Conservation (phyloP, 768 basidiomycete genomes). For the Calocybe cyanea region DNA sequence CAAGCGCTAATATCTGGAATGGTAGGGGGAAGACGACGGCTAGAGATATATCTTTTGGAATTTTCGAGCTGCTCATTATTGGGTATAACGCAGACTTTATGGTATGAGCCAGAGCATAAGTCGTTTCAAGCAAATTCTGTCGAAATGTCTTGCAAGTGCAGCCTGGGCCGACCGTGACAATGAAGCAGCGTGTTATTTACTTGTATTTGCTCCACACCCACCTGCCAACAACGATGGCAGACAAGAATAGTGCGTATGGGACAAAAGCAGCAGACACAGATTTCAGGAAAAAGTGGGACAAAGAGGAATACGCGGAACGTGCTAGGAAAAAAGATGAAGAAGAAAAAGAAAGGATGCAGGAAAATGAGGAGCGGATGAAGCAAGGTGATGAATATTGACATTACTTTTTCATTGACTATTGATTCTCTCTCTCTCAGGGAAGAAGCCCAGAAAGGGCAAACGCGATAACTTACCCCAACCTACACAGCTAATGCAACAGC, state of each 20-base stretch:
- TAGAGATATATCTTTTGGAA: slow-evolving; percentile 33
- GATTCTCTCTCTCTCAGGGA: slow-evolving; percentile 47
- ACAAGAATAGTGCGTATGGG: slow-evolving; percentile 37
- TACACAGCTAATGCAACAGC: slow-evolving; percentile 88
- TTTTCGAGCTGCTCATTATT: slow-evolving; percentile 19
- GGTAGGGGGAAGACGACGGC: slow-evolving; percentile 79
- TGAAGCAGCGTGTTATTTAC: slow-evolving; percentile 12
- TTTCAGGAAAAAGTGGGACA: slow-evolving; percentile 92
- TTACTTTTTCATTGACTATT: slow-evolving; percentile 1
- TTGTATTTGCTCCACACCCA: slow-evolving; percentile 2
- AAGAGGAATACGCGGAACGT: slow-evolving; percentile 82
- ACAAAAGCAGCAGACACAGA: slow-evolving; percentile 61
- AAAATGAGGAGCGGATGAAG: slow-evolving; percentile 80
- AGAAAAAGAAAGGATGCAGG: slow-evolving; percentile 77
- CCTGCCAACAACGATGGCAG: slow-evolving; percentile 25
- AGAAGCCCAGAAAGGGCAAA: slow-evolving; percentile 67
- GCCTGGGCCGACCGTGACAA: too few relatives aligned
- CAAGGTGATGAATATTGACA: slow-evolving; percentile 50
- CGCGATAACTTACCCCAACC: slow-evolving; percentile 87
- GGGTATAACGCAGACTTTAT: slow-evolving; percentile 4
- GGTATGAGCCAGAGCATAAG: slow-evolving; percentile 12
- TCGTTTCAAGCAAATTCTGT: slow-evolving; percentile 3
- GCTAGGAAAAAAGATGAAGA: slow-evolving; percentile 81
- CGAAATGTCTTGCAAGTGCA: slow-evolving; percentile 3
- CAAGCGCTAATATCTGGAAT: slow-evolving; percentile 81